phyloP scores from a whole-genome alignment of 495 filamentous ascomycete species.

The Aspergillus biplanus region DNA sequence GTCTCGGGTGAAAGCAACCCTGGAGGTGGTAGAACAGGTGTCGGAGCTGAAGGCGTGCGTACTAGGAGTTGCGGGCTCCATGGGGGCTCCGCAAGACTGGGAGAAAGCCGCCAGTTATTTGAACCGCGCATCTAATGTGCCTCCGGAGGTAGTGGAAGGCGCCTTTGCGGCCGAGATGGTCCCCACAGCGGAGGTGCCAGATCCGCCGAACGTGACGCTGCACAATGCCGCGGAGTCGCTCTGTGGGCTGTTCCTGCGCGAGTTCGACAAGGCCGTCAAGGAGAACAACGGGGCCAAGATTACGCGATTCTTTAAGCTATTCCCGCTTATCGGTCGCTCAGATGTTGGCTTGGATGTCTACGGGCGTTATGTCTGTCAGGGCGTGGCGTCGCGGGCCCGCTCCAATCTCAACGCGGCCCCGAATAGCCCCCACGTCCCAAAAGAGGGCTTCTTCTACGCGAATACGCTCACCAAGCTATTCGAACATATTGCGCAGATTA shows the following conservation, averaged over 20 bases:
- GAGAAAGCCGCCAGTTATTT: constrained; percentile 92
- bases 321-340: constrained; percentile 88
- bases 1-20: constrained; percentile 81
- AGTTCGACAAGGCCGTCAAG: constrained; percentile 90
- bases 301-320: constrained; percentile 96
- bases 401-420: constrained; percentile 70
- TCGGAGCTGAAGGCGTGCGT: constrained; percentile 95
- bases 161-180: constrained; percentile 93
- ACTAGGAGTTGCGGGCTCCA: constrained; percentile 89
- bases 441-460: constrained; percentile 86
- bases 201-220: constrained; percentile 84
- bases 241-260: constrained; percentile 85
- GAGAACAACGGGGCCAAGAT: constrained; percentile 85
- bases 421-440: constrained; percentile 56
- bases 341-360: constrained; percentile 93
- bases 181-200: constrained; percentile 92
- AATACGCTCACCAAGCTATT: constrained; percentile 89
- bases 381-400: constrained; percentile 81
- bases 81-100: constrained; percentile 99
- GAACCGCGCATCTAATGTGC: constrained; percentile 78
- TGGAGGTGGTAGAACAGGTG: constrained; percentile 93
- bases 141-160: constrained; percentile 74
- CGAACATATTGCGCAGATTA: constrained; percentile 95
- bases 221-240: constrained; percentile 84
- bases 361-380: constrained; percentile 91